phyloP scores from a whole-genome alignment of 257 asterid species.

The Fraxinus cuspidata region DNA sequence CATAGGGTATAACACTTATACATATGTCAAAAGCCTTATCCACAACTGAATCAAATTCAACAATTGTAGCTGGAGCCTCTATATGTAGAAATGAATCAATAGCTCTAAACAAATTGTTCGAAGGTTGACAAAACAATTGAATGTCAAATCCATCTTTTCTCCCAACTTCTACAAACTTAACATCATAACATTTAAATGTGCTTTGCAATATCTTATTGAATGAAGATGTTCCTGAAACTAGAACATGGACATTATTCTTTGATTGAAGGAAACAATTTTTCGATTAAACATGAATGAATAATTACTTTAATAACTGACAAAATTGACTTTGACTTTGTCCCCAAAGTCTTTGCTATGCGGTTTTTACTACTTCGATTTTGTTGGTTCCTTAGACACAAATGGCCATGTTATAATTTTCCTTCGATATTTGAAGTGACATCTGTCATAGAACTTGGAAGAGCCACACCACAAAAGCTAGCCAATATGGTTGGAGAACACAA shows the following conservation, averaged over 20 bases:
- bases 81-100: no score
- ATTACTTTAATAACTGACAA: not conserved
- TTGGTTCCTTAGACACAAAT: not conserved
- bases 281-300: not conserved
- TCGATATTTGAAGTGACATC: no score
- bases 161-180: not conserved
- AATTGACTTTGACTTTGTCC: not conserved
- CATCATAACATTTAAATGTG: not conserved
- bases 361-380: not conserved
- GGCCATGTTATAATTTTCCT: not conserved
- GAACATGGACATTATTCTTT: not conserved
- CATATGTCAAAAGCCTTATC: no score
- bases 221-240: not conserved
- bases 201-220: constrained; percentile 10
- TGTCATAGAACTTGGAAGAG: no score
- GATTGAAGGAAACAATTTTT: not conserved
- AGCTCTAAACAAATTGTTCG: not conserved
- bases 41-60: no score
- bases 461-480: no score
- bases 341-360: not conserved
- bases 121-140: not conserved
- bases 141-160: not conserved
- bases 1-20: no score
- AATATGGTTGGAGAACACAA: no score
- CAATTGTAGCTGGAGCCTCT: no score